Evolutionary conservation across 192 early-diverging fungal species (phyloP), one percentile per base, ranked within the genome.

Genomic region (Coemansia sp.): DNA sequence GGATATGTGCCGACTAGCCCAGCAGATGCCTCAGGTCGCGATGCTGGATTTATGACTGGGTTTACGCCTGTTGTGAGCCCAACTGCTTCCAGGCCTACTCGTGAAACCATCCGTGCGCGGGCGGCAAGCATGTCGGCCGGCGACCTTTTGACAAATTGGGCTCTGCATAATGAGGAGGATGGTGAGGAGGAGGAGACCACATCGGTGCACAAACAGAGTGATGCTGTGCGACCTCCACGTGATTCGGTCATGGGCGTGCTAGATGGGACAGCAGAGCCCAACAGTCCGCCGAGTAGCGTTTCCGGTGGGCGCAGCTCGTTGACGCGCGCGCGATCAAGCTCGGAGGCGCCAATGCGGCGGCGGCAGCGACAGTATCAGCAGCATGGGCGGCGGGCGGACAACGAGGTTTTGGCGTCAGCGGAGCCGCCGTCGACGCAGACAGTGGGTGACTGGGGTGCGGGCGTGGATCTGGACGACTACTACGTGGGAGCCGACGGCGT

Each of bases 401-500:
- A 38, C 23, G 57, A 34, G 21, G 19, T 44, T 8, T 24, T 59
- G 38, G 31, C 19, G 6, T 24, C 58, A 28, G 8, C 22, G 5
- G 69, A 38, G 24, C 66, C 41, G 18, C 48, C 56, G 16, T 54
- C 61, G 3, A 24, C 56, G 49, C 61, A 54, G 21, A 32, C 34
- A 4, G 56, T 56, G 24, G 63, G 66, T n/a, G 69, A 72, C 48
- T 60, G 75, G 69, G 66, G 55, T 19, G 30, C 25, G 16, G 70
- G 76, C 10, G 56, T 80, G 6, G 68, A 67, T 18, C 48, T 71
- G 12, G 73, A 75, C 58, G 78, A 81, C 64, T 81, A 68, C 53
- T 74, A 72, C 23, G 78, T 76, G 49, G 78, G 78, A 0, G 78
- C 72, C 41, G 78, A 81, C 32, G 78, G 78, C 18, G 69, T 81